A percentile compares a stretch with the other conserved stretches of the same genome.
Evolutionary conservation across 805 yeast genomes (phyloP).

Genomic region (Zygosaccharomyces pseudorouxii): DNA sequence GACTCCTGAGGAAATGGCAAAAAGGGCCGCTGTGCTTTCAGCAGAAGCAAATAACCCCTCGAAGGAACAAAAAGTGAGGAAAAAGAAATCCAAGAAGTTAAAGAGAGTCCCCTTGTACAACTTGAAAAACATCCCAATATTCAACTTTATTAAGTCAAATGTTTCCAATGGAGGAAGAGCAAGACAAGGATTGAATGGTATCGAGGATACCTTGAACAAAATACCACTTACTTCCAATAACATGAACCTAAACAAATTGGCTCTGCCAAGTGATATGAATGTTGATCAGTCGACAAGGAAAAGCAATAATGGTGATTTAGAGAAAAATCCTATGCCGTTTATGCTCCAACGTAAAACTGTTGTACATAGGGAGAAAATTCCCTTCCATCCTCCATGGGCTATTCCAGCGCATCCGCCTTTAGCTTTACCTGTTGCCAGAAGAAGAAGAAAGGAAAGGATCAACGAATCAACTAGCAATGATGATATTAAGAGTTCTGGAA

Average conservation of each 20-base stretch:
- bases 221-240: constrained; percentile 10
- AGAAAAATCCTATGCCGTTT: constrained; percentile 7
- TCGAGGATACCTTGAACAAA: constrained; percentile 20
- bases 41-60: constrained; percentile 16
- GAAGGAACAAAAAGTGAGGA: constrained; percentile 19
- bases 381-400: constrained; percentile 35
- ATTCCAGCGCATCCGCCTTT: constrained; percentile 32
- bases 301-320: constrained; percentile 5
- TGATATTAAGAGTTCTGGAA: constrained; percentile 2
- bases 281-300: constrained; percentile 7
- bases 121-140: constrained; percentile 27
- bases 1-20: constrained; percentile 31
- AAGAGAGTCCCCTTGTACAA: constrained; percentile 26
- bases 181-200: constrained; percentile 17
- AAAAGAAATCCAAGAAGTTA: constrained; percentile 20
- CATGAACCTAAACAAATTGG: constrained; percentile 10
- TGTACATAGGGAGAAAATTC: constrained; percentile 28
- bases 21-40: constrained; percentile 22
- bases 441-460: constrained; percentile 18
- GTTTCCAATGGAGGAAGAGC: constrained; percentile 3
- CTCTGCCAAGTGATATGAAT: constrained; percentile 10
- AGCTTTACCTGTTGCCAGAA: constrained; percentile 30
- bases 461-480: constrained; percentile 1
- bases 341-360: constrained; percentile 24
- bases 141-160: constrained; percentile 19